Evolutionary conservation across 257 asterid species (phyloP), one percentile per base, ranked within the genome.

Genomic region (Gardenia jasminoides): DNA sequence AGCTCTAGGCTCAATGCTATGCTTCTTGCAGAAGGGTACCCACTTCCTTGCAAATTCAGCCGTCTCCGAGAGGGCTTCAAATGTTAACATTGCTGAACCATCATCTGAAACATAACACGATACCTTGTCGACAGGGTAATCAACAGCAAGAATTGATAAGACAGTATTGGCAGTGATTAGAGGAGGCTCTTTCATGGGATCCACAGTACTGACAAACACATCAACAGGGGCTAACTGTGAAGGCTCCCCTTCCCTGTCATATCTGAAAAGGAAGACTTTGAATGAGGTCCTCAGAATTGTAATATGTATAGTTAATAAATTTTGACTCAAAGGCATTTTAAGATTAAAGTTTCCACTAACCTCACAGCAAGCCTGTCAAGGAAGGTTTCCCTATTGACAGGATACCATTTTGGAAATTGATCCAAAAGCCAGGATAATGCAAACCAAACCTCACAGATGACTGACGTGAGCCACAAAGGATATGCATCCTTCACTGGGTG

Each of bases 21-120:
- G 89, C 78, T 87, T 94, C 92, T 92, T 92, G 88, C 97, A 92
- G 81, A 94, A 94, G 2, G 98, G 98, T 50, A 94, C 97, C 98
- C 98, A 94, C 71, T 89, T 92, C 83, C 91, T 86, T 41, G 97
- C 96, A 76, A 92, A 92, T 86, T 92, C 97, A 1, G 97, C 89
- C 15, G 98, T 91, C 90, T 92, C 97, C 0, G 98, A 90, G 44
- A 94, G 91, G 56, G 97, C 92, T 84, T 94, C 98, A n/a, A 92
- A 94, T 47, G 97, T 90, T 48, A 94, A 91, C 97, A 94, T 92
- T 13, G 97, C 93, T 31, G 97, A 96, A 80, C 98, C 97, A 86
- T 94, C 98, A 22, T 94, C 98, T 39, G 97, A 92, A 61, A 94
- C 97, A 77, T 92, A 94, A 85, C 98, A 94, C 1, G 96, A 92